These are phyloP conservation scores for Penicillium parvum DNA, from an alignment of 495 filamentous ascomycete species.

Conservation along the genomic window DNA sequence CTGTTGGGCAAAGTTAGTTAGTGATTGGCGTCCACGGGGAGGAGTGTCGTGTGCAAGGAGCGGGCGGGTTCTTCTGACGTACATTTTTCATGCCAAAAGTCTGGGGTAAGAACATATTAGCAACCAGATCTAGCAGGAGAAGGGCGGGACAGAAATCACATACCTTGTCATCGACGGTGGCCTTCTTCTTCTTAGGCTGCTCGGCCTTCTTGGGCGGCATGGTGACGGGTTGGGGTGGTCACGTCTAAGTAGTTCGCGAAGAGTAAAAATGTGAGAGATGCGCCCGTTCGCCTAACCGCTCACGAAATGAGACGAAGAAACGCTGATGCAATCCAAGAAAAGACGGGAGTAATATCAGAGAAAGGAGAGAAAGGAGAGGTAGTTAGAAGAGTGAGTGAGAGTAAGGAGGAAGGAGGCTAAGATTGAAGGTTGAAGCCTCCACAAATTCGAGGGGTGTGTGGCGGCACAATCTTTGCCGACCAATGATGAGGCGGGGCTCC, in stretches of 20 bases:
- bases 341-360: too few species aligned
- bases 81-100: constrained; percentile 99
- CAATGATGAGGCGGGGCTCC: constrained; percentile 23
- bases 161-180: constrained; percentile 81
- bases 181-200: constrained; percentile 64
- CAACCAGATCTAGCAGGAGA: neutral
- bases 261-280: constrained; percentile 22
- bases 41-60: constrained; percentile 6
- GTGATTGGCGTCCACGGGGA: constrained; percentile 10
- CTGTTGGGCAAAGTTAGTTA: constrained; percentile 31
- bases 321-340: constrained; percentile 20
- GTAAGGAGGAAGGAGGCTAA: neutral
- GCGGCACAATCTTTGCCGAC: constrained; percentile 24
- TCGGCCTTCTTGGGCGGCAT: constrained; percentile 89
- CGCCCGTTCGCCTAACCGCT: constrained; percentile 18
- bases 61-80: constrained; percentile 26
- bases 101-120: constrained; percentile 25
- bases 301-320: constrained; percentile 4
- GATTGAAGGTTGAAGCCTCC: constrained; percentile 16
- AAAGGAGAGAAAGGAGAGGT: constrained; percentile 7
- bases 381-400: neutral
- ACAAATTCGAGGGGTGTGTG: constrained; percentile 33
- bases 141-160: constrained; percentile 5
- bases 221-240: constrained; percentile 36
- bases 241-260: constrained; percentile 7